phyloP scores from a whole-genome alignment of 202 grass and related monocot genomes.

The Carex sylvatica region DNA sequence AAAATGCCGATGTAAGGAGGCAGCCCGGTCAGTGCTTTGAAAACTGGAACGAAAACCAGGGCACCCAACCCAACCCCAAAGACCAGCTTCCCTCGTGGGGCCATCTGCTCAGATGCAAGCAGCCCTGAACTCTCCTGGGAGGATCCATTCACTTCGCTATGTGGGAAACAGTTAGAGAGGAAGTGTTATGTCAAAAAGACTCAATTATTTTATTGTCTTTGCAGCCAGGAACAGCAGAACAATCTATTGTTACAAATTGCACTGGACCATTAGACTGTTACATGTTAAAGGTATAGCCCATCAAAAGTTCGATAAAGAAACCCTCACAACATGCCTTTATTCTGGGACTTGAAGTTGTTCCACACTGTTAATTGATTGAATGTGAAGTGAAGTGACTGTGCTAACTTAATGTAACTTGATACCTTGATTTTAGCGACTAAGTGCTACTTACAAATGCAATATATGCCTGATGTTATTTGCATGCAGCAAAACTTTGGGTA shows the following conservation, averaged over 20 bases:
- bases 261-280: neutral
- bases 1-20: slow-evolving; percentile 92
- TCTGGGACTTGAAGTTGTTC: neutral
- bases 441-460: neutral
- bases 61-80: slow-evolving; percentile 77
- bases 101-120: slow-evolving; percentile 87
- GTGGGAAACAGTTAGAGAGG: slow-evolving; percentile 20
- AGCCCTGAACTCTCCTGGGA: slow-evolving; percentile 48
- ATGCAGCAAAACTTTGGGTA: neutral
- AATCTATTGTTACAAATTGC: neutral
- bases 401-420: neutral
- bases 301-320: neutral
- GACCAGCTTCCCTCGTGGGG: slow-evolving; percentile 86
- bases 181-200: slow-evolving; percentile 13
- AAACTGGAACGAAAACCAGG: slow-evolving; percentile 77
- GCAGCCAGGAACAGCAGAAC: neutral
- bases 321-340: neutral
- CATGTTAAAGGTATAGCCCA: neutral
- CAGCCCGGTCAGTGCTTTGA: slow-evolving; percentile 77
- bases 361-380: neutral
- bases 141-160: slow-evolving; percentile 76
- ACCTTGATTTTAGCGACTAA: neutral
- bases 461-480: neutral
- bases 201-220: neutral
- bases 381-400: neutral